A percentile compares a stretch with the other conserved stretches of the same genome.
phyloP scores from a whole-genome alignment of 768 basidiomycete genomes.

The Collybiopsis confluens region DNA sequence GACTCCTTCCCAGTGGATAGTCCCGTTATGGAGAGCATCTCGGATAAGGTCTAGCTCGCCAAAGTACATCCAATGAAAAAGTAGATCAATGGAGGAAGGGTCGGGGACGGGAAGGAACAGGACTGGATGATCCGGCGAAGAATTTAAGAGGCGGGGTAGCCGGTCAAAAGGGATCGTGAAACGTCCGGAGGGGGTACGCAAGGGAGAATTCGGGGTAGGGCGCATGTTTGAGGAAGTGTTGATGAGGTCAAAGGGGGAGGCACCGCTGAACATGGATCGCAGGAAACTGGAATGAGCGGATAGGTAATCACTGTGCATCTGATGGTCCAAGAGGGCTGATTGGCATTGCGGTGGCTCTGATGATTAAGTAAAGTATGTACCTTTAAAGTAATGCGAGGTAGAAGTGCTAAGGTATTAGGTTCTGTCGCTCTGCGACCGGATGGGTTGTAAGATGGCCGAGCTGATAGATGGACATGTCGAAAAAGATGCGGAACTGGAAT shows the following conservation, averaged over 20 bases:
- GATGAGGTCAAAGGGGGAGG: slow-evolving; percentile 57
- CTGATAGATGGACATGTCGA: slow-evolving; percentile 14
- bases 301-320: slow-evolving; percentile 82
- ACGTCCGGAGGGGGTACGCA: slow-evolving; percentile 21
- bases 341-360: background rate
- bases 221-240: slow-evolving; percentile 28
- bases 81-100: slow-evolving; percentile 62
- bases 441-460: slow-evolving; percentile 32
- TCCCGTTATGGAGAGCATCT: slow-evolving; percentile 57
- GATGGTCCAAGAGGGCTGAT: slow-evolving; percentile 11
- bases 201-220: slow-evolving; percentile 14
- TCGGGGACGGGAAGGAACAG: slow-evolving; percentile 76
- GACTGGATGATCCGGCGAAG: slow-evolving; percentile 56
- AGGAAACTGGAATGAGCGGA: slow-evolving; percentile 78
- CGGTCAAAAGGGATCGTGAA: slow-evolving; percentile 45
- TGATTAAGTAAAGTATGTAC: slow-evolving; percentile 34
- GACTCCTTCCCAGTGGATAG: slow-evolving; percentile 80
- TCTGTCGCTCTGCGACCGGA: slow-evolving; percentile 48
- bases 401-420: slow-evolving; percentile 39
- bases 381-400: slow-evolving; percentile 57
- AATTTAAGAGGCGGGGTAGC: slow-evolving; percentile 66
- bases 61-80: slow-evolving; percentile 83
- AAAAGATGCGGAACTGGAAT: slow-evolving; percentile 41
- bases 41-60: slow-evolving; percentile 64
- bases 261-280: slow-evolving; percentile 65